Evolutionary conservation across 2,329 filamentous ascomycete species (phyloP), one percentile per base, ranked within the genome.

Genomic region (Albifimbria verrucaria): DNA sequence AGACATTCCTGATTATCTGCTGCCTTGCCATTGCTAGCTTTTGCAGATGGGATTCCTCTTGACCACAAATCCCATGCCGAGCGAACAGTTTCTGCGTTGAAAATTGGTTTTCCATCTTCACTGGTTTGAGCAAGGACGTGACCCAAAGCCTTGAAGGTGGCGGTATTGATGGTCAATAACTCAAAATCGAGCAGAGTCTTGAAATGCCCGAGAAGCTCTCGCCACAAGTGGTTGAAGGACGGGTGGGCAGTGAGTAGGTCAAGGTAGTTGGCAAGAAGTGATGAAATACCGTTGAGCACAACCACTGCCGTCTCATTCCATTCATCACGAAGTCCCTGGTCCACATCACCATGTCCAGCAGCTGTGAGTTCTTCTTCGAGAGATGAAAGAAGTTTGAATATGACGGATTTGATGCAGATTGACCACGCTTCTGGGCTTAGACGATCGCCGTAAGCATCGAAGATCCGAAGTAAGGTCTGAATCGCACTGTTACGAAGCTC

Each of bases 401-500:
- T 79, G 7, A 97, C 88, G 7, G 83, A 85, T 55, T 89, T 86
- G 52, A 96, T 81, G 61, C 92, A 94, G 24, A 93, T 79, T 47
- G 87, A 86, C 92, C 92, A 97, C 1, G 89, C 87, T 63, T 88
- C 83, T 0, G 90, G 79, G 41, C 82, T 86, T 4, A 97, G 77
- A 50, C 88, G 87, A 59, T 92, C 88, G 11, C 91, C 91, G 57
- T 95, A 95, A 1, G 90, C 92, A 67, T 96, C 92, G 57, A 97
- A 92, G 20, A 97, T 96, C 45, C 92, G 84, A 52, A 97, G 80
- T 3, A 97, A 75, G 0, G 93, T 97, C 68, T 97, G 93, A 21
- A 97, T 89, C 1, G 92, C 91, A 75, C 89, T 92, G 62, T 93
- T 93, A 43, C 90, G 81, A 43, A 94, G 77, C 65, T 96, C 91